Percentiles rank a stretch among this genome's conserved stretches.
Evolutionary conservation across 306 rosid genomes (phyloP).

Genomic region (Arachis hypogaea): DNA sequence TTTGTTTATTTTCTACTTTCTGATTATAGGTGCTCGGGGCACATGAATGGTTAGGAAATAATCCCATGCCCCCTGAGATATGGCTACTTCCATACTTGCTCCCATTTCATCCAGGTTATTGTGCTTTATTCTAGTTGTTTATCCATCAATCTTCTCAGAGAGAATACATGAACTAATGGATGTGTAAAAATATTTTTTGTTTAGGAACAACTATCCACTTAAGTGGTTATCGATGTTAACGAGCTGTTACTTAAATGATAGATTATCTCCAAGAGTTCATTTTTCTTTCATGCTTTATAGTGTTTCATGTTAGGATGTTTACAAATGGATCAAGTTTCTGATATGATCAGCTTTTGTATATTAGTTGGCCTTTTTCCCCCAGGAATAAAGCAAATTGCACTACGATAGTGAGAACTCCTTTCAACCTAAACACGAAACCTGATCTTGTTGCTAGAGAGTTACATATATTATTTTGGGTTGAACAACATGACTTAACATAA

Average conservation of each 20-base stretch:
- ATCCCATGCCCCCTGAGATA: too few species aligned
- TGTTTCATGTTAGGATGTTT: constrained; percentile 1
- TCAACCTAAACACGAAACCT: constrained; percentile 6
- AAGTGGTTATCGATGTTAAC: constrained; percentile 4
- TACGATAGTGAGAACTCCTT: constrained; percentile 21
- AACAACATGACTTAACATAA: neutral
- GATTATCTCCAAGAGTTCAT: neutral
- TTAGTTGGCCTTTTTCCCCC: neutral
- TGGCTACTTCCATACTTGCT: too few species aligned
- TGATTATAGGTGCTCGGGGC: too few species aligned
- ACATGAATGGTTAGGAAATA: too few species aligned
- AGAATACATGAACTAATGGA: constrained; percentile 25
- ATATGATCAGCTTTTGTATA: constrained; percentile 2
- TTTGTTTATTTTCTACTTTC: too few species aligned
- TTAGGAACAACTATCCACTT: constrained; percentile 9
- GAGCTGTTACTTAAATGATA: constrained; percentile 5
- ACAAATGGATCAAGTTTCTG: constrained; percentile 23
- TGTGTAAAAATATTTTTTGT: constrained; percentile 3
- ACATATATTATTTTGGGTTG: constrained; percentile 14
- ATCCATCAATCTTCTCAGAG: constrained; percentile 21
- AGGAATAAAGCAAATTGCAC: neutral
- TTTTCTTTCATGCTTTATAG: constrained; percentile 9
- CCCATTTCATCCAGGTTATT: too few species aligned
- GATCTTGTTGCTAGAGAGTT: constrained; percentile 19
- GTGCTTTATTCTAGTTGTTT: neutral